Percentiles rank a stretch among this genome's conserved stretches.
phyloP scores from a whole-genome alignment of 1,284 basidiomycete species.

The Tremellales sp. region DNA sequence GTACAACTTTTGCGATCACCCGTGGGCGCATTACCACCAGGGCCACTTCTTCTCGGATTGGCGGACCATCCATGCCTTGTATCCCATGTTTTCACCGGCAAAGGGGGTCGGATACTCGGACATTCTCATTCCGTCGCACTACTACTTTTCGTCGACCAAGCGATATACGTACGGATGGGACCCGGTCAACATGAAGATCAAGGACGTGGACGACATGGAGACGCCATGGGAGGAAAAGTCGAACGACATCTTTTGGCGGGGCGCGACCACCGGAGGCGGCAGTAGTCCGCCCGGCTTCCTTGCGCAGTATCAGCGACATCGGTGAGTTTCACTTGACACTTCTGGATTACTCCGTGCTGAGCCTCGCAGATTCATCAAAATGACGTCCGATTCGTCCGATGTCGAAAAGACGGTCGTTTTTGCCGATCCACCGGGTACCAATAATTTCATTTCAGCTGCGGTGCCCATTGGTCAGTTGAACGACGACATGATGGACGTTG shows the following conservation, averaged over 20 bases:
- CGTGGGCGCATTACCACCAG: slow-evolving; percentile 77
- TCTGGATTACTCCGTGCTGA: not conserved
- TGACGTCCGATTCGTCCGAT: slow-evolving; percentile 62
- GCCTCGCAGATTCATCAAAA: slow-evolving; percentile 63
- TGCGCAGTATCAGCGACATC: slow-evolving; percentile 79
- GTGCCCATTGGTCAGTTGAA: slow-evolving; percentile 67
- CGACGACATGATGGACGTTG: slow-evolving; percentile 78
- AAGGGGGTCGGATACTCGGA: slow-evolving; percentile 78
- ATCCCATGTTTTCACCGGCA: slow-evolving; percentile 86
- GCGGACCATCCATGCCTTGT: slow-evolving; percentile 76
- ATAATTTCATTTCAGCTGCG: slow-evolving; percentile 57
- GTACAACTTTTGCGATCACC: slow-evolving; percentile 72
- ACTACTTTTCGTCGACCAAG: slow-evolving; percentile 78
- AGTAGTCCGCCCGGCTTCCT: slow-evolving; percentile 79
- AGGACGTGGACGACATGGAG: slow-evolving; percentile 74
- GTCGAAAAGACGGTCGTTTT: slow-evolving; percentile 69
- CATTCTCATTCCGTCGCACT: slow-evolving; percentile 88
- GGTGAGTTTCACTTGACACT: slow-evolving; percentile 51
- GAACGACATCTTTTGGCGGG: slow-evolving; percentile 58
- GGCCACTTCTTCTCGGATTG: slow-evolving; percentile 96
- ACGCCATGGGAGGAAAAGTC: slow-evolving; percentile 60
- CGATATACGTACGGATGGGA: slow-evolving; percentile 91
- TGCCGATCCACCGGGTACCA: slow-evolving; percentile 62
- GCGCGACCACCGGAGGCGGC: slow-evolving; percentile 88
- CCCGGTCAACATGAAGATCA: slow-evolving; percentile 62